Conservation (phyloP, 305 asterid species). For the Fraxinus dipetala region DNA sequence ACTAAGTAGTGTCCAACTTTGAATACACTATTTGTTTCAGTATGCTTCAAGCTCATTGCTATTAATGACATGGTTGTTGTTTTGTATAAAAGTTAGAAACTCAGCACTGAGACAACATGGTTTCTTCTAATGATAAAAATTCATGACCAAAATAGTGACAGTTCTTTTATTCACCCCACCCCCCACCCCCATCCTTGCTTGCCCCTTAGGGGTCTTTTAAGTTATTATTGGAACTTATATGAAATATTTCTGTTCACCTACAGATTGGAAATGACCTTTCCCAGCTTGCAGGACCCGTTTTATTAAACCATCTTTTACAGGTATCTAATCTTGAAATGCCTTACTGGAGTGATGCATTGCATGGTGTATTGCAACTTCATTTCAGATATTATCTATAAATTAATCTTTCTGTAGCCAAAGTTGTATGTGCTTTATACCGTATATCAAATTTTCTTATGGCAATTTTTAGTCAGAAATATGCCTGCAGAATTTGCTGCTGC, state of each 20-base stretch:
- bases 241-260: slow-evolving; percentile 28
- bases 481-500: neutral
- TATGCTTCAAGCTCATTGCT: neutral
- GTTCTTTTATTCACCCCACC: neutral
- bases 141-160: neutral
- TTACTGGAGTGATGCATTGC: slow-evolving; percentile 11
- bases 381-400: neutral
- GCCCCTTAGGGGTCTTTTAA: slow-evolving; percentile 1
- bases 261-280: slow-evolving; percentile 81
- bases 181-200: neutral
- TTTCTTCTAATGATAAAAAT: neutral
- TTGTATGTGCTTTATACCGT: neutral
- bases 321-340: slow-evolving; percentile 32
- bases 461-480: neutral
- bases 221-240: slow-evolving; percentile 12
- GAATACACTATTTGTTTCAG: neutral
- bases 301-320: slow-evolving; percentile 79
- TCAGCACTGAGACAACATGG: neutral
- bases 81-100: neutral
- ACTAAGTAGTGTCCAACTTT: neutral
- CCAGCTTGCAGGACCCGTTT: slow-evolving; percentile 87
- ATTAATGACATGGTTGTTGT: neutral
- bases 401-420: neutral
- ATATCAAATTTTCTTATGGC: neutral
- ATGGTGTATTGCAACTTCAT: neutral